Evolutionary conservation across 2,329 filamentous ascomycete genomes (phyloP).

Genomic region (Paecilomyces variotii): DNA sequence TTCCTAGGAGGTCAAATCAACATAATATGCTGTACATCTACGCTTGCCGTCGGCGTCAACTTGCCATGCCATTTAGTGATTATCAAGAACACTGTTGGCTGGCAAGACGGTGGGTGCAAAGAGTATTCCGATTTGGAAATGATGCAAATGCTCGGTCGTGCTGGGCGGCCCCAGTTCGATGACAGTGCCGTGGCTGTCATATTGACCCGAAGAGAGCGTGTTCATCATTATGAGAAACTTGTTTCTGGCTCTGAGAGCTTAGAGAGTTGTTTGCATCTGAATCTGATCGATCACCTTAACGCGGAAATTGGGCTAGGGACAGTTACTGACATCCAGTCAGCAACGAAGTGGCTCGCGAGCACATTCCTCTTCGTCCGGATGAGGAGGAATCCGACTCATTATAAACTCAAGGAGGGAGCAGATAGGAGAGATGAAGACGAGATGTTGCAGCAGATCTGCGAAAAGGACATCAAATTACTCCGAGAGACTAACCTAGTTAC

Average conservation of each 20-base stretch:
- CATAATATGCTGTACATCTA: slow-evolving; percentile 82
- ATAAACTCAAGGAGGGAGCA: slow-evolving; percentile 53
- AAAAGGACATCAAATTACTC: slow-evolving; percentile 58
- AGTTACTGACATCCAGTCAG: slow-evolving; percentile 55
- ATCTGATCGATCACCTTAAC: slow-evolving; percentile 76
- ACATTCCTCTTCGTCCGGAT: slow-evolving; percentile 74
- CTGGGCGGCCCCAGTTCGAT: slow-evolving; percentile 77
- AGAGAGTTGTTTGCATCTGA: slow-evolving; percentile 71
- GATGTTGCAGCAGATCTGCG: slow-evolving; percentile 62
- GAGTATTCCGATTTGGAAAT: slow-evolving; percentile 78
- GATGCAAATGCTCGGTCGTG: slow-evolving; percentile 85
- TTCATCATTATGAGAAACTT: slow-evolving; percentile 61
- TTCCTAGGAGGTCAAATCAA: slow-evolving; percentile 65
- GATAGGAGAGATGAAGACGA: slow-evolving; percentile 50
- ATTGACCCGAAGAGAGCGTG: slow-evolving; percentile 61
- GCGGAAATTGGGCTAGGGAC: slow-evolving; percentile 74
- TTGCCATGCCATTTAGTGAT: slow-evolving; percentile 76
- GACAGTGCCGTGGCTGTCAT: slow-evolving; percentile 68
- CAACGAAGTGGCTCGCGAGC: slow-evolving; percentile 65
- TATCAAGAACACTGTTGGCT: slow-evolving; percentile 69
- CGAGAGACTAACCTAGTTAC: slow-evolving; percentile 53
- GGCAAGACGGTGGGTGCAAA: slow-evolving; percentile 50
- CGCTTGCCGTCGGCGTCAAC: slow-evolving; percentile 75
- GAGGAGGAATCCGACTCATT: slow-evolving; percentile 61
- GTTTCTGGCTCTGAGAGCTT: slow-evolving; percentile 64